These are phyloP conservation scores for Wickerhamiella qilinensis DNA, from an alignment of 805 yeast species.

Conservation along the genomic window DNA sequence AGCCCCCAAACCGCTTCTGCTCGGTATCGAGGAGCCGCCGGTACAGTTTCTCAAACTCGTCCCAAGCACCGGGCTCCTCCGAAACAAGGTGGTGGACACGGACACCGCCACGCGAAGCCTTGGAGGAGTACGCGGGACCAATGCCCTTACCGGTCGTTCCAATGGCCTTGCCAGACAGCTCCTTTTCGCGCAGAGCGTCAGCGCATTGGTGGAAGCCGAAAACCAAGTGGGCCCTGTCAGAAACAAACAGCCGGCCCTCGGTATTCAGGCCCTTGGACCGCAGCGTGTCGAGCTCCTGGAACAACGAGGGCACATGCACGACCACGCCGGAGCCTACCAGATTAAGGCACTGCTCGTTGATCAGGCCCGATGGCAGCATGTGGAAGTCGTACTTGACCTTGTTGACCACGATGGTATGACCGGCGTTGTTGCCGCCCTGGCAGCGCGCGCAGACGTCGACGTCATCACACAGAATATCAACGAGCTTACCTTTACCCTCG, in stretches of 20 bases:
- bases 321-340: slow-evolving; percentile 94
- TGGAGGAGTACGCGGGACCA: slow-evolving; percentile 95
- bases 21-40: slow-evolving; percentile 66
- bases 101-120: slow-evolving; percentile 91
- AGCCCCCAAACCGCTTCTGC: slow-evolving; percentile 81
- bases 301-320: slow-evolving; percentile 84
- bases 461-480: slow-evolving; percentile 84
- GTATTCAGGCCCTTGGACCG: slow-evolving; percentile 67
- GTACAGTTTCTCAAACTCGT: slow-evolving; percentile 66
- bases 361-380: slow-evolving; percentile 97
- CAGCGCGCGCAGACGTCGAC: slow-evolving; percentile 96
- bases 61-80: slow-evolving; percentile 85
- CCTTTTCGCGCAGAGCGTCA: slow-evolving; percentile 88
- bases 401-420: slow-evolving; percentile 92
- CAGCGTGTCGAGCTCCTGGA: slow-evolving; percentile 66
- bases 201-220: slow-evolving; percentile 97
- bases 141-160: slow-evolving; percentile 99
- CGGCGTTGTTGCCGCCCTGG: slow-evolving; percentile 97
- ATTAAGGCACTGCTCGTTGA: slow-evolving; percentile 80
- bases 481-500: slow-evolving; percentile 98
- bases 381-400: slow-evolving; percentile 90
- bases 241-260: slow-evolving; percentile 62
- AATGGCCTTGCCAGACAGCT: slow-evolving; percentile 68
- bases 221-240: slow-evolving; percentile 90
- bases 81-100: slow-evolving; percentile 91